Evolutionary conservation across 768 basidiomycete species (phyloP).

Genomic region (Clathrus columnatus): DNA sequence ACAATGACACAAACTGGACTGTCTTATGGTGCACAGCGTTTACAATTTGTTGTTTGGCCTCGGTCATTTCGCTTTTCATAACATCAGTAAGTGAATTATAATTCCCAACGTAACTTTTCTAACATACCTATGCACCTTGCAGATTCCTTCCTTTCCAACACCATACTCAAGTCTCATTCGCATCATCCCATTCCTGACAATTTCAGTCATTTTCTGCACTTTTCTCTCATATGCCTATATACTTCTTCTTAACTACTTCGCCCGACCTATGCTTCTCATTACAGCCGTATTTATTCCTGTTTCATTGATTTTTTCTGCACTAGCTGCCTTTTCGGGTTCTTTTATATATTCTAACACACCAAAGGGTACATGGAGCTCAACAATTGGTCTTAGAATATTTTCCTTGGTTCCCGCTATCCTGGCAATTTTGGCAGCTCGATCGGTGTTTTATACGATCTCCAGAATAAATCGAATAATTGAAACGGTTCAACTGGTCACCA

Average conservation of each 20-base stretch:
- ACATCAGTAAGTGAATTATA: slow-evolving; percentile 33
- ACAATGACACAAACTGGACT: slow-evolving; percentile 69
- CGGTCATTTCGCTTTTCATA: slow-evolving; percentile 57
- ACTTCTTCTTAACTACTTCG: slow-evolving; percentile 68
- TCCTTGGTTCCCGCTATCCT: slow-evolving; percentile 65
- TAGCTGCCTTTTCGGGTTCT: slow-evolving; percentile 78
- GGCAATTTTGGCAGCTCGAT: slow-evolving; percentile 58
- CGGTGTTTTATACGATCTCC: slow-evolving; percentile 38
- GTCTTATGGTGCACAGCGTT: slow-evolving; percentile 54
- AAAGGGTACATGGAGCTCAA: slow-evolving; percentile 72
- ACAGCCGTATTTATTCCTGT: slow-evolving; percentile 71
- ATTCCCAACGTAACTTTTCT: slow-evolving; percentile 19
- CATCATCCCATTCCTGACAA: slow-evolving; percentile 67
- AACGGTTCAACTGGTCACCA: slow-evolving; percentile 50
- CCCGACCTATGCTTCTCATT: slow-evolving; percentile 72
- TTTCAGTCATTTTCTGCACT: slow-evolving; percentile 65
- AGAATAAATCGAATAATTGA: slow-evolving; percentile 52
- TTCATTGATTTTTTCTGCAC: slow-evolving; percentile 60
- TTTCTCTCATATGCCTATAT: slow-evolving; percentile 66
- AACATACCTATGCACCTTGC: slow-evolving; percentile 20
- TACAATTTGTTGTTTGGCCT: slow-evolving; percentile 51
- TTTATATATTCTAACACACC: slow-evolving; percentile 49
- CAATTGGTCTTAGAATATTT: slow-evolving; percentile 71
- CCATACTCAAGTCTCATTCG: slow-evolving; percentile 69
- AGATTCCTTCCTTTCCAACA: slow-evolving; percentile 15